Conservation (phyloP, 768 basidiomycete species). For the Lactifluus hygrophoroides region DNA sequence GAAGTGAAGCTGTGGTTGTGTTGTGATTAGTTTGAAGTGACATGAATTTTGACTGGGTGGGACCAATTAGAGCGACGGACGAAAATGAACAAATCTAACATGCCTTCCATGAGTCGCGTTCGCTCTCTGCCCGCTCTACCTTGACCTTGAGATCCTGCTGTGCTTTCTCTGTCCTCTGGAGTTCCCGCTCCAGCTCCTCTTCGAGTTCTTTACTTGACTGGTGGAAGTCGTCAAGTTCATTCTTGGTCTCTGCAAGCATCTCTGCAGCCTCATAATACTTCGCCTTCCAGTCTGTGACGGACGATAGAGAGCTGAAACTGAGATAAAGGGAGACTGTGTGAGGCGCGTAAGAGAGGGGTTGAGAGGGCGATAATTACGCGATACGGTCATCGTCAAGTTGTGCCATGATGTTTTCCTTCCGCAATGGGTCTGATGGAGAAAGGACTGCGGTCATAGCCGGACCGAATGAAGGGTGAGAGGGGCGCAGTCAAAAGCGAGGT, state of each 20-base stretch:
- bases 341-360: background rate
- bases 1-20: conserved; percentile 81
- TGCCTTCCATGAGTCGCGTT: conserved; percentile 93
- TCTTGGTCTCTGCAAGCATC: conserved; percentile 75
- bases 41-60: conserved; percentile 70
- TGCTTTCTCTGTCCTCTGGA: conserved; percentile 79
- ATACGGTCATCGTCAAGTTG: conserved; percentile 58
- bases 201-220: conserved; percentile 85
- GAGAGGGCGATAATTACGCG: conserved; percentile 35
- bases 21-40: conserved; percentile 85
- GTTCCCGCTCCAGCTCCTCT: conserved; percentile 85
- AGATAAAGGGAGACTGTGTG: conserved; percentile 8
- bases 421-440: conserved; percentile 47
- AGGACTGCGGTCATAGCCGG: conserved; percentile 56
- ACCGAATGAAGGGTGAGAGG: conserved; percentile 12
- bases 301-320: conserved; percentile 46
- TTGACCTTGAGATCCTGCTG: conserved; percentile 74
- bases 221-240: conserved; percentile 83
- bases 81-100: conserved; percentile 21
- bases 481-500: conserved; percentile 16
- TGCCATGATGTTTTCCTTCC: conserved; percentile 48
- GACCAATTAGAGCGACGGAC: conserved; percentile 13
- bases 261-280: conserved; percentile 79
- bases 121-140: conserved; percentile 57
- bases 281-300: conserved; percentile 56